Evolutionary conservation across 306 rosid genomes (phyloP).

Genomic region (Trifolium pratense): DNA sequence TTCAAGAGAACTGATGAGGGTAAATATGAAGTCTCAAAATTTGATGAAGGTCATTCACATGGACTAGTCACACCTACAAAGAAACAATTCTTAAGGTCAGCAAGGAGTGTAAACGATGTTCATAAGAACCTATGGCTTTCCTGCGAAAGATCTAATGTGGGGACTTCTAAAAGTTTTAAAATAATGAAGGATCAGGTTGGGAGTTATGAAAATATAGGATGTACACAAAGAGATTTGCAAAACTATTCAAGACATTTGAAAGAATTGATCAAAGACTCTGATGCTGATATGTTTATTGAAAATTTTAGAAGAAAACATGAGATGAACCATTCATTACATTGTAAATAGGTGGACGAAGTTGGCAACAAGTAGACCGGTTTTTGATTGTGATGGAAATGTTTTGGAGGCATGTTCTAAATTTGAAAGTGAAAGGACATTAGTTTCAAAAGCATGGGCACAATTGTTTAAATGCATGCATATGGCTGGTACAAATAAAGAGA

Average conservation of each 20-base stretch:
- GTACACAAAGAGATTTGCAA: background rate
- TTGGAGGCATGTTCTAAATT: too few relatives aligned
- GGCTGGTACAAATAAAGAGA: too few relatives aligned
- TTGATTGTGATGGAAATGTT: too few relatives aligned
- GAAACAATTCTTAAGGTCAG: background rate
- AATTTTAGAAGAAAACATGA: background rate
- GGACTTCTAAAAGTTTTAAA: background rate
- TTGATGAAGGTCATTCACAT: background rate
- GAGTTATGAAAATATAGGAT: background rate
- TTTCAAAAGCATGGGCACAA: too few relatives aligned
- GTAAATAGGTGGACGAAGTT: too few relatives aligned
- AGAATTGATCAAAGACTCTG: too few relatives aligned
- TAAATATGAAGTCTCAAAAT: background rate
- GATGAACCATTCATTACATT: background rate
- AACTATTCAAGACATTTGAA: too few relatives aligned
- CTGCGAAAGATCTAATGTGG: background rate
- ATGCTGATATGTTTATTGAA: too few relatives aligned
- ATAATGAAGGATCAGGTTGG: background rate
- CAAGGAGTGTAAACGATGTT: background rate
- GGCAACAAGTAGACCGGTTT: too few relatives aligned
- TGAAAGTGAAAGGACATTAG: too few relatives aligned
- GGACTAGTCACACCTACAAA: background rate
- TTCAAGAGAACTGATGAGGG: background rate
- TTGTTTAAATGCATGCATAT: too few relatives aligned
- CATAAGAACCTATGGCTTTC: background rate